Evolutionary conservation across 164 flowering plant species (phyloP).

Genomic region (Saururus chinensis): DNA sequence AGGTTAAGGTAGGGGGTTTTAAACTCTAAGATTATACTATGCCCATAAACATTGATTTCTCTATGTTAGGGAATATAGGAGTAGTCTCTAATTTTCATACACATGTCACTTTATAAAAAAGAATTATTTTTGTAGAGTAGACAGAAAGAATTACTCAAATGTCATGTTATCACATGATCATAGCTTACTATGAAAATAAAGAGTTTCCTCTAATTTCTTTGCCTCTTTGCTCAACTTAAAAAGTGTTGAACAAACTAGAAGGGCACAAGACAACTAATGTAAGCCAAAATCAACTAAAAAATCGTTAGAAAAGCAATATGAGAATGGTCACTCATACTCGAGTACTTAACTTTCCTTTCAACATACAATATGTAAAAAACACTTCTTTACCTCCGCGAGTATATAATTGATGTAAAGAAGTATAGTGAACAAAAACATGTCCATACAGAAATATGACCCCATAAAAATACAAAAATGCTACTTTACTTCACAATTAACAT

Average conservation of each 20-base stretch:
- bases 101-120: slow-evolving; percentile 61
- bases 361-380: background rate
- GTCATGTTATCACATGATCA: slow-evolving; percentile 3
- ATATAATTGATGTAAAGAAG: no score
- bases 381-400: background rate
- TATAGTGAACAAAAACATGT: no score
- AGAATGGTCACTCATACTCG: background rate
- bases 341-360: no score
- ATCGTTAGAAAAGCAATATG: no score
- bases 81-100: slow-evolving; percentile 89
- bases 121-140: slow-evolving; percentile 51
- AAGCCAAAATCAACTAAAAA: no score
- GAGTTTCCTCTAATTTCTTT: background rate
- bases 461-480: background rate
- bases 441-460: background rate
- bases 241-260: background rate
- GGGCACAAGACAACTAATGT: background rate
- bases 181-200: background rate
- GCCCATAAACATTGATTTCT: no score
- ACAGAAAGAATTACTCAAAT: background rate
- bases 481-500: background rate
- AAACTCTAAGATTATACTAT: no score
- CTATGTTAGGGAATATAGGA: slow-evolving; percentile 88
- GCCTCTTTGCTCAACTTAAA: background rate
- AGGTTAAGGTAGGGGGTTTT: no score